A percentile compares a stretch with the other conserved stretches of the same genome.
phyloP scores from a whole-genome alignment of 78 protist genomes.

The Ministeria vibrans region DNA sequence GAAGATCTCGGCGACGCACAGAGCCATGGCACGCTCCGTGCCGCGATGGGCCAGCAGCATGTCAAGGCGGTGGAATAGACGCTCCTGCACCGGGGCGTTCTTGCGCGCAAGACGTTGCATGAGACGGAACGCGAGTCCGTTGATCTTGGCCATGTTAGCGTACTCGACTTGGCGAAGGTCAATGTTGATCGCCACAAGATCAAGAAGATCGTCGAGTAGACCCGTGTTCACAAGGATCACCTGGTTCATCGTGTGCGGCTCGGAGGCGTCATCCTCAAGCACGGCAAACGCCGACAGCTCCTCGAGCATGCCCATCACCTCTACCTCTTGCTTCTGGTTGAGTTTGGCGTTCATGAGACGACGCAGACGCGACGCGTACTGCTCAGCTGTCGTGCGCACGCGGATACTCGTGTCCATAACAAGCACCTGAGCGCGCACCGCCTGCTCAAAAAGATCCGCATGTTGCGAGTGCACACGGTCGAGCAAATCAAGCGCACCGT shows the following conservation, averaged over 20 bases:
- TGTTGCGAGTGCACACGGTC: background rate
- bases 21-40: background rate
- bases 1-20: background rate
- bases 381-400: background rate
- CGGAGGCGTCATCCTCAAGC: background rate
- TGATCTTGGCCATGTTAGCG: background rate
- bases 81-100: background rate
- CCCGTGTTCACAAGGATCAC: background rate
- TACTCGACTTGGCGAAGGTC: background rate
- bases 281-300: background rate
- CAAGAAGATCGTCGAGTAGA: background rate
- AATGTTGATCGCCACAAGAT: background rate
- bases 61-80: background rate
- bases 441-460: background rate
- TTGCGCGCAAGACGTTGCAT: background rate
- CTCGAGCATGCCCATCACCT: background rate
- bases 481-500: background rate
- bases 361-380: background rate
- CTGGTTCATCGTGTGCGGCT: background rate
- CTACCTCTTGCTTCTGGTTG: background rate
- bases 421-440: background rate
- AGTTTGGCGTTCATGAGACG: background rate
- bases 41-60: background rate
- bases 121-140: background rate
- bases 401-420: background rate